Conservation (phyloP, 805 yeast species). For the Barnettozyma botsteinii region DNA sequence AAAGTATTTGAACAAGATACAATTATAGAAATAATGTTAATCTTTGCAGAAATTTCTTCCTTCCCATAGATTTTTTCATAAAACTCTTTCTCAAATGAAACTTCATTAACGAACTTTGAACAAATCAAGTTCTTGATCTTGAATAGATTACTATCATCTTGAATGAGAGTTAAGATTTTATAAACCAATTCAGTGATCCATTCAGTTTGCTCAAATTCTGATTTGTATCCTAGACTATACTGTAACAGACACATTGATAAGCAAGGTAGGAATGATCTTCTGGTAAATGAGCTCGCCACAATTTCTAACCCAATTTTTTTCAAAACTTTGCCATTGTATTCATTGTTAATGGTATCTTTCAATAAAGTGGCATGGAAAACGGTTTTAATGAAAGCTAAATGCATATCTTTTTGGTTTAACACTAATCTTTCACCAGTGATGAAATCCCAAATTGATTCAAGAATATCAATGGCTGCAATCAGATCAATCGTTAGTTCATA, state of each 20-base stretch:
- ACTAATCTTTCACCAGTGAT: constrained; percentile 55
- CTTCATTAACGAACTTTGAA: constrained; percentile 39
- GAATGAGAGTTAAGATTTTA: constrained; percentile 41
- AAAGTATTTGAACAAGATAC: constrained; percentile 26
- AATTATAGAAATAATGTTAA: constrained; percentile 43
- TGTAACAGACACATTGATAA: constrained; percentile 42
- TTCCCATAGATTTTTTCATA: constrained; percentile 51
- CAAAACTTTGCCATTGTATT: constrained; percentile 22
- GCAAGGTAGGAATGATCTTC: constrained; percentile 65
- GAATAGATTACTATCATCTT: constrained; percentile 52
- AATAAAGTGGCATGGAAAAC: constrained; percentile 40
- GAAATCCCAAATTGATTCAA: constrained; percentile 50
- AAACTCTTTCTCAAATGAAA: constrained; percentile 33
- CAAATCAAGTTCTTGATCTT: constrained; percentile 55
- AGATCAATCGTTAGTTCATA: constrained; percentile 17
- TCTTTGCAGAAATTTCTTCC: constrained; percentile 49
- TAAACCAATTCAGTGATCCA: constrained; percentile 53
- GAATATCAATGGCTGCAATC: constrained; percentile 27
- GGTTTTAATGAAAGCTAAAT: constrained; percentile 47
- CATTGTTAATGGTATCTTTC: constrained; percentile 29
- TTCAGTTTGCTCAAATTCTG: constrained; percentile 32
- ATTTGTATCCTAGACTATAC: constrained; percentile 34
- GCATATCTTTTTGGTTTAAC: constrained; percentile 60
- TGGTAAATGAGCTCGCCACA: constrained; percentile 44
- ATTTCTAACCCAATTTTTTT: constrained; percentile 37